Percentiles rank a stretch among this genome's conserved stretches.
Conservation (phyloP, 192 early-diverging fungal genomes). For the Pilobolus umbonatus region DNA sequence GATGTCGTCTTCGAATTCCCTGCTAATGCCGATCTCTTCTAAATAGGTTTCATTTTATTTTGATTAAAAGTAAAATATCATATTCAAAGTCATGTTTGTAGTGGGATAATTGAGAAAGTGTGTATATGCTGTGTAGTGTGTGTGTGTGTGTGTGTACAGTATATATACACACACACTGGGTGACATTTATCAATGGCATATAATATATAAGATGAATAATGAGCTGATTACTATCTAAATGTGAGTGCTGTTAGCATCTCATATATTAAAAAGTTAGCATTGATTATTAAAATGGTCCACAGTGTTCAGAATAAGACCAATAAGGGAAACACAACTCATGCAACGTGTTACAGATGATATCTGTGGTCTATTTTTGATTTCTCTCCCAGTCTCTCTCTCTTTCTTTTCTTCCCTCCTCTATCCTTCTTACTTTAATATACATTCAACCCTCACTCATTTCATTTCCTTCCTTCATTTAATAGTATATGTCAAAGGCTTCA, state of each 20-base stretch:
- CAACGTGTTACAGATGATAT: conserved; percentile 8
- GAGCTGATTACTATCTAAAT: too few species aligned
- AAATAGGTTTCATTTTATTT: conserved; percentile 8
- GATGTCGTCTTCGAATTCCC: conserved; percentile 98
- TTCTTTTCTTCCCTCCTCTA: conserved; percentile 3
- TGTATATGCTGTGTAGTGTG: too few species aligned
- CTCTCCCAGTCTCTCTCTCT: neutral
- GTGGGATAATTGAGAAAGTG: too few species aligned
- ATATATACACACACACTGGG: too few species aligned
- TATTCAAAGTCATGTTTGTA: neutral
- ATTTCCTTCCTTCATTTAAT: too few species aligned
- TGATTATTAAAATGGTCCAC: too few species aligned
- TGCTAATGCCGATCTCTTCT: conserved; percentile 36
- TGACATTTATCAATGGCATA: too few species aligned
- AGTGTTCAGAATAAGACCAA: conserved; percentile 5
- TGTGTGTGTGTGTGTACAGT: too few species aligned
- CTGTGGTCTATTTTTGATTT: conserved; percentile 3
- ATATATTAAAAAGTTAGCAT: too few species aligned
- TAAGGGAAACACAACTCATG: conserved; percentile 13
- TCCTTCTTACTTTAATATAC: neutral
- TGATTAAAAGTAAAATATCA: neutral
- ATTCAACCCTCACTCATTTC: neutral
- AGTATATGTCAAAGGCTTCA: conserved; percentile 17
- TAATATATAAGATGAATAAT: too few species aligned
- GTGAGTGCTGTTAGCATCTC: too few species aligned